These are phyloP conservation scores for Cordyceps cicadae DNA, from an alignment of 2,329 filamentous ascomycete species.

Conservation along the genomic window DNA sequence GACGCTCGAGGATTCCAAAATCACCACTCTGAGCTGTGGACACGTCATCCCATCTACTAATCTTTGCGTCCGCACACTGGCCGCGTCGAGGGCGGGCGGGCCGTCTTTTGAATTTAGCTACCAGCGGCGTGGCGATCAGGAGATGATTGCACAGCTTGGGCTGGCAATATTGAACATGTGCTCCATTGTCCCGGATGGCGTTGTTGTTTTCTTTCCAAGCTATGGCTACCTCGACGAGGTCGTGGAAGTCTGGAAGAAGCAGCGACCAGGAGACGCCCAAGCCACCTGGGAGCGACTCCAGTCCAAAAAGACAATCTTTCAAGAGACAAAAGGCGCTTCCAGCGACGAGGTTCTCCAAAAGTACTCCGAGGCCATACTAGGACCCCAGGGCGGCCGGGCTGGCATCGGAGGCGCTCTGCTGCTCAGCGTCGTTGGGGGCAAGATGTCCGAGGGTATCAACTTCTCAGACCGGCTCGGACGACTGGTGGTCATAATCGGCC, in stretches of 20 bases:
- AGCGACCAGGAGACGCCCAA: conserved; percentile 20
- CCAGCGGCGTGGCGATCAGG: conserved; percentile 59
- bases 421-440: conserved; percentile 86
- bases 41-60: conserved; percentile 85
- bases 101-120: conserved; percentile 79
- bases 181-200: conserved; percentile 70
- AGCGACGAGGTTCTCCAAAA: conserved; percentile 64
- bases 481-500: conserved; percentile 81
- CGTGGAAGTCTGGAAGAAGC: conserved; percentile 50
- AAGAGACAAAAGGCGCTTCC: conserved; percentile 44
- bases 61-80: conserved; percentile 68
- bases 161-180: conserved; percentile 63
- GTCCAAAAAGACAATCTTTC: conserved; percentile 54
- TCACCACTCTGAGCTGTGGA: conserved; percentile 82
- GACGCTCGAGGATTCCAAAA: conserved; percentile 51
- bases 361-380: conserved; percentile 62
- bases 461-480: conserved; percentile 87
- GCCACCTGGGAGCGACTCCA: conserved; percentile 52
- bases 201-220: conserved; percentile 93
- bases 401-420: conserved; percentile 62
- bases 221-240: conserved; percentile 84
- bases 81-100: conserved; percentile 31
- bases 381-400: conserved; percentile 35
- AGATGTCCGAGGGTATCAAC: conserved; percentile 96
- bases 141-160: conserved; percentile 68